Evolutionary conservation across 371 early-diverging fungal species (phyloP), one percentile per base, ranked within the genome.

Genomic region (Cladochytrium tenue): DNA sequence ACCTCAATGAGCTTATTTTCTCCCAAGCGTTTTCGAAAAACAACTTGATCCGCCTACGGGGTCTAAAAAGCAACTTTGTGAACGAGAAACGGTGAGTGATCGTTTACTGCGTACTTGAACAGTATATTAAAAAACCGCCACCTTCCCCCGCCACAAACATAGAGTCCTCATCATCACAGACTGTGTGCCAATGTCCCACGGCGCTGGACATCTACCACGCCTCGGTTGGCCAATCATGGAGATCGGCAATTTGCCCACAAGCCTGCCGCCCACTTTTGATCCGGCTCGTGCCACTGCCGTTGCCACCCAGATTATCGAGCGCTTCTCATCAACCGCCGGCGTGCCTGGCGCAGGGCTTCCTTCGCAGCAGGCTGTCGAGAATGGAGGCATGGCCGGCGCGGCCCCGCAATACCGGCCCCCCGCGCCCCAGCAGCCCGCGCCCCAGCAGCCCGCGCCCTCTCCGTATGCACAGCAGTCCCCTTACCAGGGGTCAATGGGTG

Each of bases 31-130:
- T 92, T 28, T 64, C 66, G 33, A 81, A 81, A 66, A 68, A 85
- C 70, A 69, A 79, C 31, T 63, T 90, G 13, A 70, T 90, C 61
- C 69, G 70, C 17, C 63, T 90, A 4, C 76, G 57, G 3, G 80
- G 84, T 57, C 83, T 71, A 58, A 68, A 78, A 23, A 76, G 77
- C 64, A 90, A 88, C 62, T 53, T 67, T 1, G 77, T 90, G 23
- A 67, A 73, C 35, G 76, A 75, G 50, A 88, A 88, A 68, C 83
- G 76, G 78, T 71, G 31, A 33, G 60, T 51, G 20, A 20, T n/a
- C n/a, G n/a, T n/a, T n/a, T n/a, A n/a, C n/a, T n/a, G n/a, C n/a
- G n/a, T n/a, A n/a, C n/a, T n/a, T n/a, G n/a, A n/a, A n/a, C n/a
- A n/a, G n/a, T n/a, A n/a, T n/a, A n/a, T n/a, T n/a, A n/a, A n/a